Evolutionary conservation across 2,329 filamentous ascomycete species (phyloP).

Genomic region (Exophiala oligosperma): DNA sequence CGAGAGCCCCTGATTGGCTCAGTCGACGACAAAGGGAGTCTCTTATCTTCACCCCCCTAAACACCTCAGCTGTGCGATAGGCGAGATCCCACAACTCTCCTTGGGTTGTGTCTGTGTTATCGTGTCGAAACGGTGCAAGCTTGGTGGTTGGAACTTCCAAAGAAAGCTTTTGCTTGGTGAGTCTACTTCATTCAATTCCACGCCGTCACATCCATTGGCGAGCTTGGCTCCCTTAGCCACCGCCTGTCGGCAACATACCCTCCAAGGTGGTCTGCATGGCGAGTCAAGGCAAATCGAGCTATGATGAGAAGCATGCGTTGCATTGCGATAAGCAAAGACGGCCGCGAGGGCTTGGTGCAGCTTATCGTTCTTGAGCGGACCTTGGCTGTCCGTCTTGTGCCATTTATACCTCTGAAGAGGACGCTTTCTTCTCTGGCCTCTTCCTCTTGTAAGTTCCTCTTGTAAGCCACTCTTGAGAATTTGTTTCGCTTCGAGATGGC

Average conservation of each 20-base stretch:
- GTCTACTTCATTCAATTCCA: neutral
- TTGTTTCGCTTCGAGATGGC: constrained; percentile 10
- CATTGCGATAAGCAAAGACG: neutral
- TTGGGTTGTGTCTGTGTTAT: neutral
- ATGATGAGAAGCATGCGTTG: neutral
- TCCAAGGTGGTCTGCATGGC: neutral
- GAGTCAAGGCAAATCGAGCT: neutral
- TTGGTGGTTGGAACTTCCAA: neutral
- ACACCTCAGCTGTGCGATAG: neutral
- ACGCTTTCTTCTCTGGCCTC: neutral
- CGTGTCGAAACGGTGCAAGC: neutral
- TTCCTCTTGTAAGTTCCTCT: neutral
- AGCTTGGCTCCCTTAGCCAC: neutral
- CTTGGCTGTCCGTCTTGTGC: neutral
- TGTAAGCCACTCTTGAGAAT: neutral
- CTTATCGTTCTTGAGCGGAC: neutral
- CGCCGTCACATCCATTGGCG: neutral
- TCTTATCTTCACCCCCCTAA: neutral
- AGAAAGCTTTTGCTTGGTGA: neutral
- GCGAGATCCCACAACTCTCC: neutral
- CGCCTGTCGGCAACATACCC: neutral
- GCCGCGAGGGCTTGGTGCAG: neutral
- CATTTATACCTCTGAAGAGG: neutral
- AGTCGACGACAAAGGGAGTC: neutral
- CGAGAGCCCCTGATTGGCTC: neutral